Evolutionary conservation across 1,139 yeast genomes (phyloP), one percentile per base, ranked within the genome.

Genomic region (Pichia sp.): DNA sequence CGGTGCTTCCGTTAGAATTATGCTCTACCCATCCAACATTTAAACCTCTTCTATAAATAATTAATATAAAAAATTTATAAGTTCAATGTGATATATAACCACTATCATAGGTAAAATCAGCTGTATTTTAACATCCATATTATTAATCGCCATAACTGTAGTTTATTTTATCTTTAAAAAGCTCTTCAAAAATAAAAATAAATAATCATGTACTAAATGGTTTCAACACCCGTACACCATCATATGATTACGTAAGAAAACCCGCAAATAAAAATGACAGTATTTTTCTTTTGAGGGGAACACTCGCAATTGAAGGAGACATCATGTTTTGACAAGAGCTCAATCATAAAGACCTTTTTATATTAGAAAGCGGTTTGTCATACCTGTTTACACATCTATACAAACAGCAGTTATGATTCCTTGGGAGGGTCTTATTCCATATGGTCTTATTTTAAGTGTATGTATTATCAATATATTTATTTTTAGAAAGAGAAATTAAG

Each of bases 21-120:
- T 93, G 96, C 91, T 93, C 80, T 93, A 93, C 89, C 99, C 99
- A 80, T 93, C 98, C 70, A 91, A 87, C 95, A 93, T 93, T 86
- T 93, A 91, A 88, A 66, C 48, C 56, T 57, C 58, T 56, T 56
- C 53, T 55, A 53, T 56, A 55, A 56, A 53, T 50, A 53, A 53
- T 47, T 46, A 51, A 49, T 45, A 49, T 42, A 43, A 46, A 49
- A 46, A 47, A 53, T 55, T 54, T 55, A 56, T 56, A 51, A 53
- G 53, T 54, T 53, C 52, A 55, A 56, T 55, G 53, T 55, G 52
- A 53, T 50, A 48, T 48, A 45, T 51, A 47, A 48, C 39, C 45
- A 45, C 48, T 46, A 47, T 49, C 46, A 41, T 51, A 48, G 48
- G 48, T 48, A 51, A 48, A 19, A 36, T 42, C 44, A 47, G 43